Base-by-base conservation (phyloP, 108 stramenopile genomes). In the Fragilaria crotonensis region DNA sequence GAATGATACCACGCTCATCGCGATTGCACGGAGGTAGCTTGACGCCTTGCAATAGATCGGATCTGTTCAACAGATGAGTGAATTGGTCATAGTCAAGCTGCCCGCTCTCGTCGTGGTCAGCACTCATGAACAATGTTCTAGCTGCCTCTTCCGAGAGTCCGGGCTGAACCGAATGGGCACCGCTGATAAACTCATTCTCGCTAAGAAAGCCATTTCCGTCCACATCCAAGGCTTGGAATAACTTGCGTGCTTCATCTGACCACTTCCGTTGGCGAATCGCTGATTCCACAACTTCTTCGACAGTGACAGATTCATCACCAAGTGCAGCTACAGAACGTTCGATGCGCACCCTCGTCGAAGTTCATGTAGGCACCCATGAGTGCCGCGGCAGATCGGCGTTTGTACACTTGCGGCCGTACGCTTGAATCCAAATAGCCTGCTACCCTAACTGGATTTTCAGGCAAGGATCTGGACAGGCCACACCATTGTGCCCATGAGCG, bases 301-400 rank as follows among this genome's bases (percentile, higher is more conserved):
- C 50, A 18, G 58, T 14, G n/a, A 54, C 27, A 11, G 26, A 32
- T 19, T 72, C 67, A 48, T 72, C 71, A 28, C 48, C 30, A 45
- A 22, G 56, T 47, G 57, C 17, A n/a, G 50, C 60, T 25, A 30
- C 41, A 11, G 49, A 27, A 30, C 48, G 49, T 71, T 25, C 18
- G 9, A 11, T 33, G 57, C 9, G 63, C 66, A 30, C 73, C 64
- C 33, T 79, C 68, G 31, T 79, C 81, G 29, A 79, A 72, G 54
- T 81, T 78, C 52, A 70, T 64, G 59, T 85, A 85, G 18, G 81
- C 80, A 20, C 82, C 82, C 45, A 81, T 44, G 5, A 89, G 65
- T 30, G 71, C 75, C 4, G 60, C 53, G 20, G 70, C 57, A 11
- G 66, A 71, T 44, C 72, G 59, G 1, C 41, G 45, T 30, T 66